A percentile compares a stretch with the other conserved stretches of the same genome.
Conservation (phyloP, 768 basidiomycete genomes). For the Leucosporidium creatinivorum region DNA sequence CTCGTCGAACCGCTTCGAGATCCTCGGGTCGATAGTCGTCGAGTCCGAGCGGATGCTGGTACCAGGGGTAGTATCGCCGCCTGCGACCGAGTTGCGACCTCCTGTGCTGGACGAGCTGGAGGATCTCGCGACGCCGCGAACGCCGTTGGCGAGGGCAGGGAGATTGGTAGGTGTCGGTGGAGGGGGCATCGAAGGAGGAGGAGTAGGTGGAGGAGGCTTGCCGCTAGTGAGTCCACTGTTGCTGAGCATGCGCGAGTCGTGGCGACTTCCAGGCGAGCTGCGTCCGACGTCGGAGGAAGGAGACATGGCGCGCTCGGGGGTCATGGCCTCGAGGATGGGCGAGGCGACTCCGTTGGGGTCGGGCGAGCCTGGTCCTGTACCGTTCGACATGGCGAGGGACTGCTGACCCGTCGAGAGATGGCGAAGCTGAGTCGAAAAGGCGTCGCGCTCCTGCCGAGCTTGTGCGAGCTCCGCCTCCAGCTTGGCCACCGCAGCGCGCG, state of each 20-base stretch:
- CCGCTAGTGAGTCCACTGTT: constrained; percentile 38
- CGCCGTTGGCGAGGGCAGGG: constrained; percentile 10
- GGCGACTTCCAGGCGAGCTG: constrained; percentile 20
- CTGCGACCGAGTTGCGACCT: constrained; percentile 10
- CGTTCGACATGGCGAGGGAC: constrained; percentile 5
- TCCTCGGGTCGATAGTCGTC: constrained; percentile 23
- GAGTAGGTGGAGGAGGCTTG: constrained; percentile 79
- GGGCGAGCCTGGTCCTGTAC: background rate
- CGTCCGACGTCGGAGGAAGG: constrained; percentile 19
- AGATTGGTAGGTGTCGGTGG: constrained; percentile 45
- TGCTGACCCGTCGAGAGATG: constrained; percentile 11
- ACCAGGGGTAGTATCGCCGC: background rate
- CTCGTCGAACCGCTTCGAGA: constrained; percentile 29
- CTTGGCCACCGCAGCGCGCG: constrained; percentile 61
- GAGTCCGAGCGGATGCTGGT: constrained; percentile 24
- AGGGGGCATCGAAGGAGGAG: constrained; percentile 78
- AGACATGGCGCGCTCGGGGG: constrained; percentile 17
- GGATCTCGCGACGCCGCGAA: constrained; percentile 4
- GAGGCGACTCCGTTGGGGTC: constrained; percentile 5
- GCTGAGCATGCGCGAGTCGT: constrained; percentile 25
- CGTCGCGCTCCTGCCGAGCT: constrained; percentile 70
- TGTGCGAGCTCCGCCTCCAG: constrained; percentile 76
- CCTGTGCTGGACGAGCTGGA: constrained; percentile 19
- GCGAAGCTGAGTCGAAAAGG: constrained; percentile 46
- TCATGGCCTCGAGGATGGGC: background rate